These are phyloP conservation scores for Boletales sp. DNA, from an alignment of 768 basidiomycete genomes.

Conservation along the genomic window DNA sequence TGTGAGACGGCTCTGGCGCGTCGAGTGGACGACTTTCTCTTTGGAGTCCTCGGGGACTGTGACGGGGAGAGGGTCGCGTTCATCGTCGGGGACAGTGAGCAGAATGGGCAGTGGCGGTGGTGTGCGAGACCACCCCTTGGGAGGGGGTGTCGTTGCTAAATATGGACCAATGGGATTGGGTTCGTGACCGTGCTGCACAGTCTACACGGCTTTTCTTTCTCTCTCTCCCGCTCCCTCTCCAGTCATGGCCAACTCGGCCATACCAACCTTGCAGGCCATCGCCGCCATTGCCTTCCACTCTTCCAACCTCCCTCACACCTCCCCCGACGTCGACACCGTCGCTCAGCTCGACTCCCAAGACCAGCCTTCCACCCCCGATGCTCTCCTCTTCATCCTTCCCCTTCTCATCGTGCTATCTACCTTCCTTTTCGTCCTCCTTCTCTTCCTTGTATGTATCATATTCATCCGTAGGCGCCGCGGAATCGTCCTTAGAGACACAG, in stretches of 20 bases:
- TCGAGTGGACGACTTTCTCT: conserved; percentile 53
- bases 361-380: conserved; percentile 44
- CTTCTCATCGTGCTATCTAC: conserved; percentile 92
- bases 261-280: not conserved
- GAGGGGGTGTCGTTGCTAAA: conserved; percentile 16
- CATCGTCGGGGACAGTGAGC: conserved; percentile 30
- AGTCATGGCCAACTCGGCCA: conserved; percentile 1
- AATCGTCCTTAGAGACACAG: conserved; percentile 78
- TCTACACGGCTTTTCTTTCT: not conserved
- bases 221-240: not conserved
- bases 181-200: conserved; percentile 7
- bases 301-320: too few relatives aligned
- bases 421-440: conserved; percentile 86
- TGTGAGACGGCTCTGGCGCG: conserved; percentile 57
- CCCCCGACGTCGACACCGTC: not conserved
- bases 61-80: conserved; percentile 32
- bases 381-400: conserved; percentile 85
- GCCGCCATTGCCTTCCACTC: not conserved
- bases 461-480: conserved; percentile 75
- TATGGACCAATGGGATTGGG: conserved; percentile 9
- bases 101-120: not conserved
- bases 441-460: conserved; percentile 88
- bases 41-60: conserved; percentile 47
- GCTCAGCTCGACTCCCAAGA: conserved; percentile 10
- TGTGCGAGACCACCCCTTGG: conserved; percentile 6